Conservation (phyloP, 2,329 filamentous ascomycete species). For the Cladosporium sp. region DNA sequence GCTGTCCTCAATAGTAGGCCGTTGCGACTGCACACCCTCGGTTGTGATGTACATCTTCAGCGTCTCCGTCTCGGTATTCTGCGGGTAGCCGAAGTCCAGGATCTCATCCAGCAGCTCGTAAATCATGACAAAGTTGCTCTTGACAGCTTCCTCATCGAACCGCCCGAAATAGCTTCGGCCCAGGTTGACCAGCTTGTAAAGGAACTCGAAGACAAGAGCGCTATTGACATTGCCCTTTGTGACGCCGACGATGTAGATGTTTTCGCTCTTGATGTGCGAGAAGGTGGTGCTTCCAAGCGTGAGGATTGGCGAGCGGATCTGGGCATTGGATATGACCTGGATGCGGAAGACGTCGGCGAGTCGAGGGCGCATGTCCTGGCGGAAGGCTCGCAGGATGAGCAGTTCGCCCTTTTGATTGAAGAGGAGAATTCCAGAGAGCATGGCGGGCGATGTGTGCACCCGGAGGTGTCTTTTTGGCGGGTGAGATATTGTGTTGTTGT, state of each 20-base stretch:
- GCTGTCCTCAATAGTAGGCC: constrained; percentile 78
- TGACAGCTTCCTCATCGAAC: constrained; percentile 98
- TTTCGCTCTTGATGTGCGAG: constrained; percentile 99
- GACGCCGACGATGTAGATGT: constrained; percentile 95
- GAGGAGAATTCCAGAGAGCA: constrained; percentile 95
- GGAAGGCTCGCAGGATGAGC: constrained; percentile 98
- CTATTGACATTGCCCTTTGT: constrained; percentile 99
- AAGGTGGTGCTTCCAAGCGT: constrained; percentile 98
- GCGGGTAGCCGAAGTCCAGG: constrained; percentile 97
- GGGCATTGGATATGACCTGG: constrained; percentile 94
- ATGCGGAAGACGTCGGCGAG: constrained; percentile 99
- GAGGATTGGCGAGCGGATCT: constrained; percentile 95
- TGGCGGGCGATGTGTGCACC: constrained; percentile 49
- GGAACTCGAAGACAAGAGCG: constrained; percentile 94
- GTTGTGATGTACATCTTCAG: constrained; percentile 99
- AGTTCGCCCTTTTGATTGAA: constrained; percentile 99
- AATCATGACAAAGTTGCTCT: constrained; percentile 99
- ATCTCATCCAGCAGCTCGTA: constrained; percentile 98
- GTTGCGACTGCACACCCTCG: constrained; percentile 92
- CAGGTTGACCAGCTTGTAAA: constrained; percentile 86
- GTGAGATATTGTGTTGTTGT: background rate
- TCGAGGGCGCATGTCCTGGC: constrained; percentile 95
- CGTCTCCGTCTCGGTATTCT: constrained; percentile 98
- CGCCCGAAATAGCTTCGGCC: constrained; percentile 98
- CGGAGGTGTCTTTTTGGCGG: constrained; percentile 16